These are phyloP conservation scores for Cyclostephanos tholiformis DNA, from an alignment of 108 stramenopile species.

Conservation along the genomic window DNA sequence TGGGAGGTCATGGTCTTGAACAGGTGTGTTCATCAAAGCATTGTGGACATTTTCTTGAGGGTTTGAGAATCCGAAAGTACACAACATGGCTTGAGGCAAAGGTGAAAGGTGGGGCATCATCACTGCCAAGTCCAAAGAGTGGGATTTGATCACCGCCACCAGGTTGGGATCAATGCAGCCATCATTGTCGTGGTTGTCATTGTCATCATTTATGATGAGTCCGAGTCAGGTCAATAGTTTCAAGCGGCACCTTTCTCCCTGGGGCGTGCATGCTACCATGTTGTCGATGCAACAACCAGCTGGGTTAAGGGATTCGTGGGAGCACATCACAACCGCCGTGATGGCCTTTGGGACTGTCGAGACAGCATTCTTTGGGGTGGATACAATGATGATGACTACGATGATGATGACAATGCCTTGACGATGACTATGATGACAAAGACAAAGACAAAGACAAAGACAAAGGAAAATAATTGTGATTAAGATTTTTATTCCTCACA, in stretches of 20 bases:
- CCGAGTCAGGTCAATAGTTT: conserved; percentile 18
- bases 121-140: conserved; percentile 33
- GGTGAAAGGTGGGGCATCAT: conserved; percentile 41
- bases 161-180: conserved; percentile 11
- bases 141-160: conserved; percentile 4
- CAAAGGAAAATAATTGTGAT: too few species aligned
- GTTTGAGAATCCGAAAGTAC: conserved; percentile 60
- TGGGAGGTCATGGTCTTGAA: conserved; percentile 84
- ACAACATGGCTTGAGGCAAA: conserved; percentile 5
- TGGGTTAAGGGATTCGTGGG: too few species aligned
- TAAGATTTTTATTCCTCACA: too few species aligned
- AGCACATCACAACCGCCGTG: too few species aligned
- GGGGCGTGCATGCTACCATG: conserved; percentile 4
- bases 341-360: too few species aligned
- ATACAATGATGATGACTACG: too few species aligned
- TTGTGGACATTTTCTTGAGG: conserved; percentile 64
- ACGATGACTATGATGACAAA: too few species aligned
- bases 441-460: too few species aligned
- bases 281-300: conserved; percentile 21
- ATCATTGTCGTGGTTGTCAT: conserved; percentile 11
- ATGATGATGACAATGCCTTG: too few species aligned
- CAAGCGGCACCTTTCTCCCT: conserved; percentile 44
- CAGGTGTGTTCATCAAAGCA: conserved; percentile 67
- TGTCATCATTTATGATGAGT: too few species aligned
- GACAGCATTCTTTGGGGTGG: too few species aligned